phyloP scores from a whole-genome alignment of 129 eudicot genomes.

The Centaurea solstitialis region DNA sequence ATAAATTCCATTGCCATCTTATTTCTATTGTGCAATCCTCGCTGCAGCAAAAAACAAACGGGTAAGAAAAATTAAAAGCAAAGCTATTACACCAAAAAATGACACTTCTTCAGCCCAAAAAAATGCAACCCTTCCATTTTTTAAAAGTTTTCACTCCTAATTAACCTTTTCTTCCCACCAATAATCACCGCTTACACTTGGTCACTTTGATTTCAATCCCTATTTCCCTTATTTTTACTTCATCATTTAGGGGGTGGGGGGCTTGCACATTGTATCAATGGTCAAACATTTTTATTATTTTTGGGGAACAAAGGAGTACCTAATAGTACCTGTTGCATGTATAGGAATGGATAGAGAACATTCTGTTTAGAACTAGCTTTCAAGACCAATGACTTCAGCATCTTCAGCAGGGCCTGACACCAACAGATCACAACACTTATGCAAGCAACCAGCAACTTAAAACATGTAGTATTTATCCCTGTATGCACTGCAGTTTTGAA shows the following conservation, averaged over 20 bases:
- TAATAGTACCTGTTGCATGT: constrained; percentile 35
- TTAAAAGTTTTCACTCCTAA: not conserved
- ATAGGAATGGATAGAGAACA: constrained; percentile 17
- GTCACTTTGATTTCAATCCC: not conserved
- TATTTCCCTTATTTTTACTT: not conserved
- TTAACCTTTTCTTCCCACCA: not conserved
- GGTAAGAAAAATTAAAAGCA: not conserved
- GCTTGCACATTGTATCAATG: not conserved
- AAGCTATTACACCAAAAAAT: not conserved
- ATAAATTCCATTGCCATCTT: constrained; percentile 81
- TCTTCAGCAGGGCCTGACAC: constrained; percentile 27
- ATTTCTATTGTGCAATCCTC: constrained; percentile 79
- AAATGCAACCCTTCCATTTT: not conserved
- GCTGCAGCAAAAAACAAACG: constrained; percentile 31
- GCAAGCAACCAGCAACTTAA: not conserved
- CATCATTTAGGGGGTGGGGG: not conserved
- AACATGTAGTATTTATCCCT: not conserved
- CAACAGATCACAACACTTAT: not conserved
- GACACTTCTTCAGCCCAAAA: not conserved
- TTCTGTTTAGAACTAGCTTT: constrained; percentile 31
- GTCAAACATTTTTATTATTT: not conserved
- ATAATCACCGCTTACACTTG: not conserved
- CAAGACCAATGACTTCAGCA: constrained; percentile 45
- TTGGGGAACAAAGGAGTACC: not conserved
- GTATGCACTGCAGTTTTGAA: not conserved